Conservation (phyloP, 768 basidiomycete species). For the Tulasnella sp. region DNA sequence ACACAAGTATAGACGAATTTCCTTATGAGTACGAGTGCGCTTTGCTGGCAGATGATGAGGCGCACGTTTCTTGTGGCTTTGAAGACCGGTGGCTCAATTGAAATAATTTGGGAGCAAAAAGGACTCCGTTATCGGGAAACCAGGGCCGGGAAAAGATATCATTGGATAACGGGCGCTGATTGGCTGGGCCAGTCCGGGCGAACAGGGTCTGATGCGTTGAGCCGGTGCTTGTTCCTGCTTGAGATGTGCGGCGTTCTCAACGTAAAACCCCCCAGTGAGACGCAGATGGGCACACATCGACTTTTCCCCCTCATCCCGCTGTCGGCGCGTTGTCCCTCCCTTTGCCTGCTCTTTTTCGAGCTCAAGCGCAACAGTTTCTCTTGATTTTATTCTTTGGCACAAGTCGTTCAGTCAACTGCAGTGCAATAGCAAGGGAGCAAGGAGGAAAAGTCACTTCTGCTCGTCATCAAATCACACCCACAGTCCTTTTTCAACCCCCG, state of each 20-base stretch:
- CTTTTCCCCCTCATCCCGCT: not conserved
- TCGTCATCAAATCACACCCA: not conserved
- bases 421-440: not conserved
- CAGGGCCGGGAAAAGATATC: not conserved
- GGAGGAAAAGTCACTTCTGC: not conserved
- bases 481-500: not conserved
- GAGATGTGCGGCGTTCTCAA: not conserved
- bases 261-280: not conserved
- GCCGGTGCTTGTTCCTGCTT: not conserved
- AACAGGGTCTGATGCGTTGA: not conserved
- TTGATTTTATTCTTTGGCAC: not conserved
- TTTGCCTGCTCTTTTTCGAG: not conserved
- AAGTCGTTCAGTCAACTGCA: not conserved
- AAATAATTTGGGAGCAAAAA: not conserved
- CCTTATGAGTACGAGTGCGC: too few species aligned
- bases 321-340: not conserved
- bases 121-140: not conserved
- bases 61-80: too few species aligned
- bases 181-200: not conserved
- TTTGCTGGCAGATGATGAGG: not conserved
- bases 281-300: not conserved
- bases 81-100: not conserved
- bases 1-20: too few species aligned
- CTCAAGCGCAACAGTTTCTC: not conserved
- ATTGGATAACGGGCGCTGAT: not conserved